A percentile compares a stretch with the other conserved stretches of the same genome.
phyloP scores from a whole-genome alignment of 106 monocot species.

The Phalaenopsis aphrodite region DNA sequence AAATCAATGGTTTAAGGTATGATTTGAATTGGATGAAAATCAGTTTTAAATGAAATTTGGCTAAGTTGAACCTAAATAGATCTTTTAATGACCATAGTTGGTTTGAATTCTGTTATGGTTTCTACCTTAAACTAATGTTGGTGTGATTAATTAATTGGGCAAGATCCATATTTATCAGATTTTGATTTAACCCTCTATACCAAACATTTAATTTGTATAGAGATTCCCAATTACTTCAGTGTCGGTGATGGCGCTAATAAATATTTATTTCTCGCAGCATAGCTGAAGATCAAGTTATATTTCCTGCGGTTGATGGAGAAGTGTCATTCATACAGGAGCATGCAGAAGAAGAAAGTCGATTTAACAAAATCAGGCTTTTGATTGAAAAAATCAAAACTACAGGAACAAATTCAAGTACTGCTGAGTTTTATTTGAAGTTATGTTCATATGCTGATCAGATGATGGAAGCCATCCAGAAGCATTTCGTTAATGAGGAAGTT shows the following conservation, averaged over 20 bases:
- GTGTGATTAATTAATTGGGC: too few relatives aligned
- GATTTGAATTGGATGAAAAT: too few relatives aligned
- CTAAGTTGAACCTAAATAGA: too few relatives aligned
- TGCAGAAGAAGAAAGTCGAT: conserved; percentile 80
- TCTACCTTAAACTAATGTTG: too few relatives aligned
- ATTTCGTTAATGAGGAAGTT: conserved; percentile 72
- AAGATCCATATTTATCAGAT: too few relatives aligned
- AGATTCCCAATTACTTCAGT: too few relatives aligned
- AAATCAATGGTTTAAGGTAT: too few relatives aligned
- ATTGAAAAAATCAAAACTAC: conserved; percentile 80
- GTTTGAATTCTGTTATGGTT: too few relatives aligned
- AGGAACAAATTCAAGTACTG: conserved; percentile 63
- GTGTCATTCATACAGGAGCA: conserved; percentile 83
- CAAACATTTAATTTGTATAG: too few relatives aligned
- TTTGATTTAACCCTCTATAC: too few relatives aligned
- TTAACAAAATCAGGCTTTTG: conserved; percentile 73
- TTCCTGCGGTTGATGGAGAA: conserved; percentile 84
- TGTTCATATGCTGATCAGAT: conserved; percentile 91
- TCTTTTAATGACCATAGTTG: too few relatives aligned
- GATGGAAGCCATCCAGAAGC: conserved; percentile 79
- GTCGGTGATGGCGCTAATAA: neutral
- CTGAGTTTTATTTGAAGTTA: conserved; percentile 68
- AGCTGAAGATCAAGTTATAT: conserved; percentile 97
- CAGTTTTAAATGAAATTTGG: too few relatives aligned
- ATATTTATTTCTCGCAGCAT: conserved; percentile 39